Percentiles rank a stretch among this genome's conserved stretches.
These are phyloP conservation scores for Wickerhamomyces tratensis DNA, from an alignment of 805 yeast genomes.

Conservation along the genomic window DNA sequence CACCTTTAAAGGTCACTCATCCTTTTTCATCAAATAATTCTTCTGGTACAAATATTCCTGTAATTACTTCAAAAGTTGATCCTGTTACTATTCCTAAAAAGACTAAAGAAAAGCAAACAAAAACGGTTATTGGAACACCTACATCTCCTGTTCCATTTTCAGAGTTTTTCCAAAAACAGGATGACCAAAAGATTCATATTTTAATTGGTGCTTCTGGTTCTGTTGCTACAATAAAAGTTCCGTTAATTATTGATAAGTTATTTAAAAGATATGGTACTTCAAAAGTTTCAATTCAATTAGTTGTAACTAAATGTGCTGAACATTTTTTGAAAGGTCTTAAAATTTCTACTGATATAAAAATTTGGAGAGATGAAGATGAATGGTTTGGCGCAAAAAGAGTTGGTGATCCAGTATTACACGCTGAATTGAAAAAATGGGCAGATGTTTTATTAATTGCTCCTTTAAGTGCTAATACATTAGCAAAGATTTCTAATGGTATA, in stretches of 20 bases:
- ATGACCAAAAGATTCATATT: constrained; percentile 81
- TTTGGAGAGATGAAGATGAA: constrained; percentile 81
- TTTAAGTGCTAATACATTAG: constrained; percentile 67
- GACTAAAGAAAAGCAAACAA: constrained; percentile 26
- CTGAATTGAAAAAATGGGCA: constrained; percentile 79
- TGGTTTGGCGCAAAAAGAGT: constrained; percentile 46
- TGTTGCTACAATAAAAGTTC: constrained; percentile 92
- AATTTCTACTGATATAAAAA: constrained; percentile 64
- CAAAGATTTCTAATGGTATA: constrained; percentile 67
- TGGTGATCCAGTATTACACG: constrained; percentile 71
- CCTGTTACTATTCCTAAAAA: constrained; percentile 19
- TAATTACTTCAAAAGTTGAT: constrained; percentile 2
- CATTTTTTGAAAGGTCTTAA: constrained; percentile 58
- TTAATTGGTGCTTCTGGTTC: constrained; percentile 92
- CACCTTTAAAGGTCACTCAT: too few species aligned
- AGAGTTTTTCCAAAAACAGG: constrained; percentile 58
- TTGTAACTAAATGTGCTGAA: constrained; percentile 69
- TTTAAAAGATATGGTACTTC: constrained; percentile 69
- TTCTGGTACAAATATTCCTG: too few species aligned
- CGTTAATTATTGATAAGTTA: constrained; percentile 78
- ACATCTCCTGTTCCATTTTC: constrained; percentile 70
- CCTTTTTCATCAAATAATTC: too few species aligned
- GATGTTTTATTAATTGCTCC: constrained; percentile 73
- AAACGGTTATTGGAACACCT: constrained; percentile 46
- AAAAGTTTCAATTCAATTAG: constrained; percentile 73